A percentile compares a stretch with the other conserved stretches of the same genome.
Conservation (phyloP, 345 rosid species). For the Heritiera littoralis region DNA sequence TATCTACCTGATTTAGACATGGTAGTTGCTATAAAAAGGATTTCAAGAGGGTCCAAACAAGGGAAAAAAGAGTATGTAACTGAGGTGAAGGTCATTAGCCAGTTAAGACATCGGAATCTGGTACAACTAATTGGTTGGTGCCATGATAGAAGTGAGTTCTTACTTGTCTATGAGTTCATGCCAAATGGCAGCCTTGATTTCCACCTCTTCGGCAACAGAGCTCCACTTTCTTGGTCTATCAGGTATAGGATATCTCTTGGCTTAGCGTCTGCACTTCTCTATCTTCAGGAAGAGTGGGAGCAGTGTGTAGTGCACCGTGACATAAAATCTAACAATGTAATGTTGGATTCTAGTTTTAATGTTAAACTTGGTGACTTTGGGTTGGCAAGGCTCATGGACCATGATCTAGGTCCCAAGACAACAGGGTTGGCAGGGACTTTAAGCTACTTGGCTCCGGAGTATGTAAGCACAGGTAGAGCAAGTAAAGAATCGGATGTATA, state of each 20-base stretch:
- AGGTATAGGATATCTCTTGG: slow-evolving; percentile 48
- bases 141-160: no score
- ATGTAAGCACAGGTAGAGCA: no score
- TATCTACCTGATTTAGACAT: not conserved
- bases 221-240: slow-evolving; percentile 41
- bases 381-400: no score
- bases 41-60: slow-evolving; percentile 10
- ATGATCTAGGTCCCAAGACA: no score
- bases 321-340: slow-evolving; percentile 61
- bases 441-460: no score
- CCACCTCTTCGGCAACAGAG: slow-evolving; percentile 48
- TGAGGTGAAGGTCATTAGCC: slow-evolving; percentile 57
- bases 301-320: slow-evolving; percentile 62
- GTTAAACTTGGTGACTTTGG: slow-evolving; percentile 53
- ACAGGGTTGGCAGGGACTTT: no score
- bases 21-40: not conserved
- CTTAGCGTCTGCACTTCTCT: slow-evolving; percentile 51
- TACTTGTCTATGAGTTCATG: no score
- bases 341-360: slow-evolving; percentile 56
- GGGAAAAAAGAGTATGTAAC: slow-evolving; percentile 44
- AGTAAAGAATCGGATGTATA: slow-evolving; percentile 38
- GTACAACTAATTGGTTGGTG: slow-evolving; percentile 55
- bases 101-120: slow-evolving; percentile 57
- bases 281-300: slow-evolving; percentile 69
- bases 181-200: slow-evolving; percentile 1